Base-by-base conservation (phyloP, 768 basidiomycete genomes). In the Pseudohyphozyma bogoriensis region DNA sequence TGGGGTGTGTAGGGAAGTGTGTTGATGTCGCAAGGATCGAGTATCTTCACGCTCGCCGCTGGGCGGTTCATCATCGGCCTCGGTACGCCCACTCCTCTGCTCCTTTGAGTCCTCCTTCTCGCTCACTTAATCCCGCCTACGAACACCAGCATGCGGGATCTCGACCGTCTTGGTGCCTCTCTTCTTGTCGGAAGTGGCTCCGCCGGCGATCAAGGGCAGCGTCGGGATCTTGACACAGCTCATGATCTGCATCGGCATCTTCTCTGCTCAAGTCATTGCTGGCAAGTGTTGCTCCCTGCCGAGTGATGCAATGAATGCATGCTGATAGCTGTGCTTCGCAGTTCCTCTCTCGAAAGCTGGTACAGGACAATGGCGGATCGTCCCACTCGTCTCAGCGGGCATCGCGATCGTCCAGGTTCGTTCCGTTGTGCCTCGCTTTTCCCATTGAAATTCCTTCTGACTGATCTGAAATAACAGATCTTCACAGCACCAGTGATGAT, bases 201-300 rank as follows among this genome's bases (percentile, higher is more conserved):
- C 90, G 0, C 74, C 81, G 3, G 79, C 79, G 49, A 85, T 89
- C 58, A 84, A 81, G 65, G 86, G 86, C 24, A 84, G 77, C 57
- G 76, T 90, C 63, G 88, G 87, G 83, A 85, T 89, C 31, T 77
- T 90, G 32, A 87, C 85, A 1, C 89, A 90, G 67, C 75, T 91
- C 31, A 82, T 80, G 40, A 85, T 93, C 68, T 88, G 93, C 36
- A 73, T 88, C 55, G 88, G 88, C 32, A 85, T 95, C 64, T 84
- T 93, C 79, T 72, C 82, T n/a, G 86, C 90, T 1, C 92, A 97
- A 70, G 73, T 78, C 7, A 76, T 88, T n/a, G n/a, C n/a, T n/a
- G n/a, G n/a, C n/a, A n/a, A n/a, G n/a, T n/a, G n/a, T n/a, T n/a
- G n/a, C n/a, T n/a, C n/a, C n/a, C 62, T 89, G 89, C 4, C 77